phyloP scores from a whole-genome alignment of 805 yeast species.

The Ogataea ramenticola region DNA sequence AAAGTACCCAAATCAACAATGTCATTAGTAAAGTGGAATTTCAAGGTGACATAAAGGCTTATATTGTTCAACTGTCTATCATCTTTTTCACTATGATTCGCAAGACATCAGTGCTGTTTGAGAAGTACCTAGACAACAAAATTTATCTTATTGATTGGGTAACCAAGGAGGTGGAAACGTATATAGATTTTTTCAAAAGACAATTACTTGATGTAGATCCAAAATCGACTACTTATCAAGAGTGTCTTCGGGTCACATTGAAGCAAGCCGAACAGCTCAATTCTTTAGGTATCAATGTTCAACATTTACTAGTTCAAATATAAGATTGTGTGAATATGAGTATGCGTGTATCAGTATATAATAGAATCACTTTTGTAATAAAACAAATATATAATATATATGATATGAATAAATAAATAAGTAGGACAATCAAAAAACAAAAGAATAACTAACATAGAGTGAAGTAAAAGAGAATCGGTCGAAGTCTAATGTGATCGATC shows the following conservation, averaged over 20 bases:
- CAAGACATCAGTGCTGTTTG: conserved; percentile 49
- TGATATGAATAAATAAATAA: neutral
- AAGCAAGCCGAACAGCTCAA: conserved; percentile 59
- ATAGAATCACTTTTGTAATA: too few species aligned
- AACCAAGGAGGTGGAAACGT: conserved; percentile 51
- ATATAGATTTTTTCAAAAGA: conserved; percentile 53
- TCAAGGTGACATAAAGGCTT: conserved; percentile 46
- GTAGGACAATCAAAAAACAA: neutral
- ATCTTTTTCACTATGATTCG: conserved; percentile 55
- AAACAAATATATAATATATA: too few species aligned
- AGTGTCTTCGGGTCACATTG: conserved; percentile 45
- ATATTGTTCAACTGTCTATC: conserved; percentile 54
- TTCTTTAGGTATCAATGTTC: conserved; percentile 65
- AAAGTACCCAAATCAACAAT: conserved; percentile 38
- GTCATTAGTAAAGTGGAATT: conserved; percentile 44
- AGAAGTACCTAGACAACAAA: conserved; percentile 35
- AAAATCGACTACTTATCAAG: conserved; percentile 42
- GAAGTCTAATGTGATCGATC: too few species aligned
- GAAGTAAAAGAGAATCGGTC: neutral
- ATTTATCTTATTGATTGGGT: conserved; percentile 66
- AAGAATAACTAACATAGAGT: neutral
- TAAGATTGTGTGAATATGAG: too few species aligned
- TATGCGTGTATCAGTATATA: too few species aligned
- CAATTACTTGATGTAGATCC: conserved; percentile 60
- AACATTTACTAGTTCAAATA: conserved; percentile 45